phyloP scores from a whole-genome alignment of 306 rosid species.

The Castanospermum australe region DNA sequence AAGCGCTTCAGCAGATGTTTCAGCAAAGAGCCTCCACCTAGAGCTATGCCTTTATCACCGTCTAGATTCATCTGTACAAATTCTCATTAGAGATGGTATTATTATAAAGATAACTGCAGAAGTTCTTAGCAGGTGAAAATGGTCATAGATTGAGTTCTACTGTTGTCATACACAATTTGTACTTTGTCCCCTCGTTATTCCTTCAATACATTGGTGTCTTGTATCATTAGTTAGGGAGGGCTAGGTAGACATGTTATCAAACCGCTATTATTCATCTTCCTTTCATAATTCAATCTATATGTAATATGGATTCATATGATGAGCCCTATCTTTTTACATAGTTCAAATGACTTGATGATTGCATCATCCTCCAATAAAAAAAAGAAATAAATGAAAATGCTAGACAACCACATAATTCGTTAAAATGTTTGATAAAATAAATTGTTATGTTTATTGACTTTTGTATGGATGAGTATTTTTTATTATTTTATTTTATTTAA shows the following conservation, averaged over 20 bases:
- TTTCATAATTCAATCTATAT: not conserved
- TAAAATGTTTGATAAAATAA: no score
- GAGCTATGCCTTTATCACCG: slow-evolving; percentile 18
- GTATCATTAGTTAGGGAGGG: slow-evolving; percentile 24
- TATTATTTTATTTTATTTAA: no score
- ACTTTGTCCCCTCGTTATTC: not conserved
- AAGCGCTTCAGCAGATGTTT: slow-evolving; percentile 60
- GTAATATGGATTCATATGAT: not conserved
- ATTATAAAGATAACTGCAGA: slow-evolving; percentile 14
- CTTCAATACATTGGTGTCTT: slow-evolving; percentile 16
- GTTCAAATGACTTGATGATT: no score
- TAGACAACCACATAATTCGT: no score
- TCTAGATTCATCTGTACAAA: slow-evolving; percentile 48
- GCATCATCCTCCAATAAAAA: no score
- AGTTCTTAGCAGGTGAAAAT: slow-evolving; percentile 8
- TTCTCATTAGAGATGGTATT: slow-evolving; percentile 33
- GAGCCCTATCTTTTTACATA: not conserved
- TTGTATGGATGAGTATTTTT: no score
- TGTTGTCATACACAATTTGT: slow-evolving; percentile 5
- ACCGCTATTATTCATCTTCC: not conserved
- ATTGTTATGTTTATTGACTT: no score
- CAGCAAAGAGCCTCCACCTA: slow-evolving; percentile 41
- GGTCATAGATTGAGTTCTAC: slow-evolving; percentile 13
- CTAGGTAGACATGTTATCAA: not conserved
- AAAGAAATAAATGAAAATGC: no score